Evolutionary conservation across 495 filamentous ascomycete genomes (phyloP).

Genomic region (Talaromyces nanjingensis): DNA sequence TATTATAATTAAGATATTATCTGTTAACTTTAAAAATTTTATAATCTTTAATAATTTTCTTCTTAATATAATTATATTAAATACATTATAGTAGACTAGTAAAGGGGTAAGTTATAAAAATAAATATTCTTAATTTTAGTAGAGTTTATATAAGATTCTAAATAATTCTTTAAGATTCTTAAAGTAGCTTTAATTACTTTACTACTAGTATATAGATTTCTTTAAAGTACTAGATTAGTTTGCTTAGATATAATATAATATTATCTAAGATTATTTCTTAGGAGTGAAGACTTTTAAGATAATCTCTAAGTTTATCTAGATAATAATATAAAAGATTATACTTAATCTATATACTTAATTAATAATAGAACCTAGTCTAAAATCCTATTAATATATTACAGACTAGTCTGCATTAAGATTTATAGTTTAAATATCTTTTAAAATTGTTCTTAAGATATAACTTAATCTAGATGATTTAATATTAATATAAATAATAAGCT

Average conservation of each 20-base stretch:
- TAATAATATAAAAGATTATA: conserved; percentile 24
- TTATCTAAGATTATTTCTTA: not conserved
- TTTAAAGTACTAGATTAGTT: conserved; percentile 24
- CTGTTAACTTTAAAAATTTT: not conserved
- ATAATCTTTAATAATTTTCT: conserved; percentile 2
- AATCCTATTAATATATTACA: no score
- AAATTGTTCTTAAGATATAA: no score
- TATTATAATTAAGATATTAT: not conserved
- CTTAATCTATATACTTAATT: conserved; percentile 1
- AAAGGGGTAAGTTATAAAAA: not conserved
- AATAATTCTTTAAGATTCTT: not conserved
- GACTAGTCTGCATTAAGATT: no score
- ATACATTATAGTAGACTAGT: not conserved
- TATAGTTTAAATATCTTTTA: no score
- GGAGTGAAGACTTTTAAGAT: conserved; percentile 4
- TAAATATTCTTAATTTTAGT: not conserved
- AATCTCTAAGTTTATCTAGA: conserved; percentile 23
- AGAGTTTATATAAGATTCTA: not conserved
- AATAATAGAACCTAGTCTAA: not conserved
- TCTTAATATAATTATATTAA: not conserved
- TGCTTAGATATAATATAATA: conserved; percentile 22
- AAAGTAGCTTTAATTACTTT: not conserved
- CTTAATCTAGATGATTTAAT: no score
- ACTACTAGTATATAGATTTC: not conserved
- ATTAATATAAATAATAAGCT: no score